Percentiles rank a stretch among this genome's conserved stretches.
phyloP scores from a whole-genome alignment of 805 yeast species.

The Ogataea glucozyma region DNA sequence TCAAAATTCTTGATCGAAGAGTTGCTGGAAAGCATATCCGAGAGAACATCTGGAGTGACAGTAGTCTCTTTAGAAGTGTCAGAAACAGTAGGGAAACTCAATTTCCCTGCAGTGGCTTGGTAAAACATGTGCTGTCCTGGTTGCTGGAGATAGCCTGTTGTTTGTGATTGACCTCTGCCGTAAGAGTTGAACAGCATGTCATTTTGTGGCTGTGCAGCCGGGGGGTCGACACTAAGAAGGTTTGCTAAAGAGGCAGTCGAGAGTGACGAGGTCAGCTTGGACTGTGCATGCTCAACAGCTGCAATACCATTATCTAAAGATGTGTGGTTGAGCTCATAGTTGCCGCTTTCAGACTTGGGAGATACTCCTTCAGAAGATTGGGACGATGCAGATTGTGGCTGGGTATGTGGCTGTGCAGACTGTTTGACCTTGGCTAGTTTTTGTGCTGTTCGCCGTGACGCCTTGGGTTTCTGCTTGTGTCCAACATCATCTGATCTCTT shows the following conservation, averaged over 20 bases:
- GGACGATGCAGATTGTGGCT: neutral
- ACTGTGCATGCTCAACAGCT: too few relatives aligned
- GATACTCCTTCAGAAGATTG: neutral
- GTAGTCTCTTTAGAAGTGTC: constrained; percentile 17
- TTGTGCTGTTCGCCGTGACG: neutral
- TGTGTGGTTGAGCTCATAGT: neutral
- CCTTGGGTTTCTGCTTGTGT: constrained; percentile 3
- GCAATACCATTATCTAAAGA: neutral
- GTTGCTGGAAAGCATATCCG: constrained; percentile 21
- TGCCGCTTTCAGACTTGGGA: neutral
- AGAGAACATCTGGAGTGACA: constrained; percentile 20
- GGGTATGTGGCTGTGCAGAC: neutral
- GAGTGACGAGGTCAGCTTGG: neutral
- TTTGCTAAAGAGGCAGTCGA: neutral
- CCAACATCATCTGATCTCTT: constrained; percentile 2
- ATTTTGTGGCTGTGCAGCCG: constrained; percentile 4
- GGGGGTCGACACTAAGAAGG: neutral
- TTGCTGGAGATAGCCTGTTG: constrained; percentile 15
- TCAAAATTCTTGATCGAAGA: constrained; percentile 29
- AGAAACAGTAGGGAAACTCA: neutral
- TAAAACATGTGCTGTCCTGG: constrained; percentile 21
- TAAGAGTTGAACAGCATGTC: neutral
- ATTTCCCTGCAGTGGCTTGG: constrained; percentile 3
- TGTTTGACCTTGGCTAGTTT: neutral
- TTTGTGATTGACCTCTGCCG: constrained; percentile 16